These are phyloP conservation scores for Carex scoparia DNA, from an alignment of 176 grass and related monocot species.

Conservation along the genomic window DNA sequence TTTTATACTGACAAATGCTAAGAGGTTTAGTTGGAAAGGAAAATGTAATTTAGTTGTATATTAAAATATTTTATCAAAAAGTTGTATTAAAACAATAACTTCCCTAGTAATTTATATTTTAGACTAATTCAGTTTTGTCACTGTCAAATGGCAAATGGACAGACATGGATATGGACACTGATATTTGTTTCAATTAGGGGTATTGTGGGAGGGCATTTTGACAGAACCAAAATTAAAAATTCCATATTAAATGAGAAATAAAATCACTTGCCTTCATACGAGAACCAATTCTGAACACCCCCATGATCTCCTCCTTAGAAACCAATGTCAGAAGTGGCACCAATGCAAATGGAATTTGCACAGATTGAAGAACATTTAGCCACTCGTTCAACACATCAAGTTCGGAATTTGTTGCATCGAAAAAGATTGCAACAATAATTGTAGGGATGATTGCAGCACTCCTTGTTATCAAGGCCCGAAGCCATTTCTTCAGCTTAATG, in stretches of 20 bases:
- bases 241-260: conserved; percentile 5
- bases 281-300: conserved; percentile 76
- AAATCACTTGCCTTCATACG: conserved; percentile 56
- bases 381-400: conserved; percentile 93
- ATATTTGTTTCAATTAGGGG: neutral
- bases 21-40: neutral
- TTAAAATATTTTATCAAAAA: neutral
- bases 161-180: neutral
- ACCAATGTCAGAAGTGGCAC: conserved; percentile 89
- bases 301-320: conserved; percentile 89
- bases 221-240: conserved; percentile 2
- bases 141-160: neutral
- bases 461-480: conserved; percentile 79
- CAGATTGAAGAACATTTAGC: conserved; percentile 92
- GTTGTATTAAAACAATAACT: neutral
- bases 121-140: neutral
- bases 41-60: neutral
- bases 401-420: conserved; percentile 63
- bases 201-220: neutral
- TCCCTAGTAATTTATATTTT: neutral
- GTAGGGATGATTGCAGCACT: conserved; percentile 93
- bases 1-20: neutral
- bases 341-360: conserved; percentile 96
- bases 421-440: conserved; percentile 81
- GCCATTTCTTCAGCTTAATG: conserved; percentile 88